Percentiles rank a stretch among this genome's conserved stretches.
phyloP scores from a whole-genome alignment of 805 yeast genomes.

The Starmerella floricola region DNA sequence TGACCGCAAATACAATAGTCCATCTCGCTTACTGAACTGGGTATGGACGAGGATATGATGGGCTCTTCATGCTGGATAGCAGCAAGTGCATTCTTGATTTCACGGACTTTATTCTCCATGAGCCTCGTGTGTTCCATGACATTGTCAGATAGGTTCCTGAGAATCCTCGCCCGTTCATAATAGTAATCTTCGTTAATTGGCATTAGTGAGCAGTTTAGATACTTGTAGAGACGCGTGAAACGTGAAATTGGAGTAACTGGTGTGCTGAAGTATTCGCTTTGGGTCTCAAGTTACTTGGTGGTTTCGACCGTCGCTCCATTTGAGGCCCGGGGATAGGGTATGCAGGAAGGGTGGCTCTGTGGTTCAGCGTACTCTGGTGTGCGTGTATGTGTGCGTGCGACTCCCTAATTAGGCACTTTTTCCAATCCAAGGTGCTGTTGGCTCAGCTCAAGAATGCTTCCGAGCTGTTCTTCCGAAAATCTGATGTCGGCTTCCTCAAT shows the following conservation, averaged over 20 bases:
- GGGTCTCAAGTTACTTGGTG: too few relatives aligned
- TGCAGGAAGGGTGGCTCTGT: background rate
- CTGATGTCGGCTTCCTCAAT: conserved; percentile 90
- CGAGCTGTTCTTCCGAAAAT: conserved; percentile 54
- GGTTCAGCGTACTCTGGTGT: background rate
- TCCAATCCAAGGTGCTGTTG: conserved; percentile 29
- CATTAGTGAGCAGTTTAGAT: too few relatives aligned
- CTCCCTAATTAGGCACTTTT: background rate
- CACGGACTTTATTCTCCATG: background rate
- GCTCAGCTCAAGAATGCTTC: conserved; percentile 46
- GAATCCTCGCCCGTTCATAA: background rate
- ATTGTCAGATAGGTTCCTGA: background rate
- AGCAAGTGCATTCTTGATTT: too few relatives aligned
- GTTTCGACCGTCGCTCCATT: too few relatives aligned
- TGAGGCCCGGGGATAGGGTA: too few relatives aligned
- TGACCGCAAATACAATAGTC: conserved; percentile 2
- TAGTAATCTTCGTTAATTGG: too few relatives aligned
- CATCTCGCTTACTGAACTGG: background rate
- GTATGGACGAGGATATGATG: too few relatives aligned
- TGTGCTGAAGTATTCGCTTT: too few relatives aligned
- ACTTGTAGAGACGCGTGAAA: too few relatives aligned
- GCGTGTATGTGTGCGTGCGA: background rate
- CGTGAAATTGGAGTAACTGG: too few relatives aligned
- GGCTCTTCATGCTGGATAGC: too few relatives aligned
- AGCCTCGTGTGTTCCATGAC: background rate